Evolutionary conservation across 805 yeast species (phyloP).

Genomic region (Yarrowia divulgata): DNA sequence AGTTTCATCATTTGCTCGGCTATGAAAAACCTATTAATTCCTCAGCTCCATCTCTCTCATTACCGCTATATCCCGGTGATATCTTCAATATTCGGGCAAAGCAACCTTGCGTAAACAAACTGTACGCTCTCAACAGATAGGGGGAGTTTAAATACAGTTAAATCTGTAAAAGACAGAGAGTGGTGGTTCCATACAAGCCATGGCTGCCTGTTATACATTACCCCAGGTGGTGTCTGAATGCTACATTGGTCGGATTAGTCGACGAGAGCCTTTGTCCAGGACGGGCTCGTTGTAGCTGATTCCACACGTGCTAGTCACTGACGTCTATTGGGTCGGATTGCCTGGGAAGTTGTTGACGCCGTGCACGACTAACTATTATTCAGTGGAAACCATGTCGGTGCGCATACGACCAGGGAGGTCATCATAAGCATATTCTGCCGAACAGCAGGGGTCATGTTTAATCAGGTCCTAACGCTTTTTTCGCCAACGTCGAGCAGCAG

Average conservation of each 20-base stretch:
- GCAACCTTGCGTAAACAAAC: not conserved
- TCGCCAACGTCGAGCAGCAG: not conserved
- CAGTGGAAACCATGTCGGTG: constrained; percentile 9
- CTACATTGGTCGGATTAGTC: too few species aligned
- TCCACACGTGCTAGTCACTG: not conserved
- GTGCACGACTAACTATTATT: not conserved
- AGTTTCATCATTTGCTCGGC: too few species aligned
- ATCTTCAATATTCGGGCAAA: not conserved
- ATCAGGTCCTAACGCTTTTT: not conserved
- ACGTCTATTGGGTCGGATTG: not conserved
- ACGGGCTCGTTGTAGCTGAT: too few species aligned
- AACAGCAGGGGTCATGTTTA: constrained; percentile 2
- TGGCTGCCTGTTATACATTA: too few species aligned
- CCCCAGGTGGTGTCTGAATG: too few species aligned
- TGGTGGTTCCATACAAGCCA: not conserved
- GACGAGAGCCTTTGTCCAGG: not conserved
- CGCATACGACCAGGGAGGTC: constrained; percentile 12
- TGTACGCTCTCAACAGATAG: not conserved
- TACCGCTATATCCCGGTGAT: not conserved
- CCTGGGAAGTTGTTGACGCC: constrained; percentile 6
- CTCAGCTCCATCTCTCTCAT: too few species aligned
- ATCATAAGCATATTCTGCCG: constrained; percentile 13
- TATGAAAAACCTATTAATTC: too few species aligned
- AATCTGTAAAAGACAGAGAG: not conserved
- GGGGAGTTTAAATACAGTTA: constrained; percentile 17